These are phyloP conservation scores for Plantago coronopus DNA, from an alignment of 305 asterid genomes.

Conservation along the genomic window DNA sequence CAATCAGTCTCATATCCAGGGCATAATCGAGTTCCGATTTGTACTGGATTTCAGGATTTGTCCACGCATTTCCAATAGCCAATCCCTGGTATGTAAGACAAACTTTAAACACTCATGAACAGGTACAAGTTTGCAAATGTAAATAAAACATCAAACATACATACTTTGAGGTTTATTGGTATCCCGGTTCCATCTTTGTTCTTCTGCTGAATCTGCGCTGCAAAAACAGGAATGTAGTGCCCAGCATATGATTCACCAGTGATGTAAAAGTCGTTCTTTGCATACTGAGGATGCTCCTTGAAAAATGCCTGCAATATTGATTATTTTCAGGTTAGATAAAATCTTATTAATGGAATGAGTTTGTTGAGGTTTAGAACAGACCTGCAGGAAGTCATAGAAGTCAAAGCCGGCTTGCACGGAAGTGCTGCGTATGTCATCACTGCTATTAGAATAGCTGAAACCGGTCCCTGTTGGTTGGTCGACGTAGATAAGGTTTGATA, in stretches of 20 bases:
- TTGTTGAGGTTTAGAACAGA: conserved; percentile 7
- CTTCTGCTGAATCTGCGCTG: conserved; percentile 31
- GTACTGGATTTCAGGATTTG: conserved; percentile 50
- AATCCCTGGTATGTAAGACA: conserved; percentile 35
- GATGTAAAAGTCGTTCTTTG: conserved; percentile 46
- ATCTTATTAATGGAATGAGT: background rate
- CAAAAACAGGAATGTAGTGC: conserved; percentile 52
- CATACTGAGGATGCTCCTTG: conserved; percentile 38
- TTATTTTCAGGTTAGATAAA: background rate
- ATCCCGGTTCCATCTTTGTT: conserved; percentile 39
- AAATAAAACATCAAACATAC: background rate
- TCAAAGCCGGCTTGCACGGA: conserved; percentile 37
- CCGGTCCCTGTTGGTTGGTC: conserved; percentile 55
- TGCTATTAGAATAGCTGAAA: conserved; percentile 38
- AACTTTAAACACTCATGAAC: background rate
- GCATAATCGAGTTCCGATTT: conserved; percentile 43
- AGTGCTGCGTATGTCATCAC: conserved; percentile 29
- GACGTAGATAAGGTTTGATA: conserved; percentile 41
- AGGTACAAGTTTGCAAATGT: background rate
- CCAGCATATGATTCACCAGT: conserved; percentile 61
- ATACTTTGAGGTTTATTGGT: conserved; percentile 41
- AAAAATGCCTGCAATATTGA: conserved; percentile 34
- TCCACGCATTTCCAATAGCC: conserved; percentile 53
- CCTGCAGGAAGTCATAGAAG: conserved; percentile 46
- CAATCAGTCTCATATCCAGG: conserved; percentile 31